phyloP scores from a whole-genome alignment of 345 rosid species.

The Nasturtium officinale region DNA sequence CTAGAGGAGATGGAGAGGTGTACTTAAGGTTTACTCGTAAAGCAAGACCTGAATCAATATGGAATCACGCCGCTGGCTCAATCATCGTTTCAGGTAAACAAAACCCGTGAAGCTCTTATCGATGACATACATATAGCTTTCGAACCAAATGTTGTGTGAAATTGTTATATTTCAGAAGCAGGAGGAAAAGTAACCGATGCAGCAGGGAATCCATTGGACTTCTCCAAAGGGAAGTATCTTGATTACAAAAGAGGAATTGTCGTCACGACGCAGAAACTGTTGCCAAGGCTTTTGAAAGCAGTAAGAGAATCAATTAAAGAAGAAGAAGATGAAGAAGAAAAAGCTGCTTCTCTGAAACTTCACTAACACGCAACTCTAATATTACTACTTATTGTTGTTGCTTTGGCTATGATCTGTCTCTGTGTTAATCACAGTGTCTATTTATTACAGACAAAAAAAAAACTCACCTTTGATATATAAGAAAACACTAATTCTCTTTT shows the following conservation, averaged over 20 bases:
- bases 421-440: conserved; percentile 17
- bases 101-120: background rate
- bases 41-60: conserved; percentile 89
- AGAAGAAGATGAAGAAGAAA: conserved; percentile 41
- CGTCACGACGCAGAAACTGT: conserved; percentile 72
- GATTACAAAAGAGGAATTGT: conserved; percentile 73
- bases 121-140: background rate
- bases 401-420: background rate
- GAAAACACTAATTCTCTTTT: conserved; percentile 29
- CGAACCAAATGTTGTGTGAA: conserved; percentile 9
- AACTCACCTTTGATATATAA: conserved; percentile 13
- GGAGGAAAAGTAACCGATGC: conserved; percentile 78
- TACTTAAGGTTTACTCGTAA: conserved; percentile 80
- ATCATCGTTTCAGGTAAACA: conserved; percentile 79
- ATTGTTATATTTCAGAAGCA: conserved; percentile 63
- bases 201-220: conserved; percentile 74
- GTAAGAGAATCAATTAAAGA: conserved; percentile 66
- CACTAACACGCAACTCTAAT: conserved; percentile 43
- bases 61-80: conserved; percentile 98
- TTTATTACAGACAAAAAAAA: background rate
- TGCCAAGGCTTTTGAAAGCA: conserved; percentile 78
- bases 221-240: conserved; percentile 77
- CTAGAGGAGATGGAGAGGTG: conserved; percentile 93
- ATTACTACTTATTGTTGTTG: conserved; percentile 27
- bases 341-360: conserved; percentile 32